phyloP scores from a whole-genome alignment of 805 yeast species.

The Yueomyces sinensis region DNA sequence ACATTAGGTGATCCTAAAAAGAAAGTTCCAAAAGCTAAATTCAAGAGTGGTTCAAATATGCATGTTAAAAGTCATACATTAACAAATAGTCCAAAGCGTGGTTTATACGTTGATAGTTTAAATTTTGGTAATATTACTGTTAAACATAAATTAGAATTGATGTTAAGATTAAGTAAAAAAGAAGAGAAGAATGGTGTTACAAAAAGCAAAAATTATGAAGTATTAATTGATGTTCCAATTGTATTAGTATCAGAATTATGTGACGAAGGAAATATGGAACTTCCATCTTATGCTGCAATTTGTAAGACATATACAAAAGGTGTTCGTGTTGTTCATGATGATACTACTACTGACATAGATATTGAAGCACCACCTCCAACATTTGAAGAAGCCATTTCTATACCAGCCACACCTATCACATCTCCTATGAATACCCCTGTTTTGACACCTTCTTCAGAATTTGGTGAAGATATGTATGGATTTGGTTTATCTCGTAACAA shows the following conservation, averaged over 20 bases:
- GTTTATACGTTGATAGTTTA: constrained; percentile 45
- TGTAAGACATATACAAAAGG: background rate
- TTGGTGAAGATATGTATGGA: constrained; percentile 5
- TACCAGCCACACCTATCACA: constrained; percentile 32
- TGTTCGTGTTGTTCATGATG: no score
- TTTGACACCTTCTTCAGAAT: background rate
- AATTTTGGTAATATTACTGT: constrained; percentile 49
- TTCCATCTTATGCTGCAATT: constrained; percentile 23
- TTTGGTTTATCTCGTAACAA: background rate
- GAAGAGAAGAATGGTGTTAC: constrained; percentile 34
- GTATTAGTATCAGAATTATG: constrained; percentile 34
- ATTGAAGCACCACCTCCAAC: constrained; percentile 34
- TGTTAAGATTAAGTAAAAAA: constrained; percentile 52
- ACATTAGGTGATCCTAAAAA: constrained; percentile 5
- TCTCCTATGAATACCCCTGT: constrained; percentile 14
- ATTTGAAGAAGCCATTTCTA: constrained; percentile 46
- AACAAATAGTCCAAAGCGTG: constrained; percentile 14
- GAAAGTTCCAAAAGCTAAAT: constrained; percentile 1
- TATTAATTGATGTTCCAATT: constrained; percentile 67
- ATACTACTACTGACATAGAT: constrained; percentile 7
- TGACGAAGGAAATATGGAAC: constrained; percentile 23
- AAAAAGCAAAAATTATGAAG: constrained; percentile 64
- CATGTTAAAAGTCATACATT: constrained; percentile 11
- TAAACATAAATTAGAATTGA: constrained; percentile 54
- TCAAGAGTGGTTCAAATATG: constrained; percentile 11